A percentile compares a stretch with the other conserved stretches of the same genome.
phyloP scores from a whole-genome alignment of 371 early-diverging fungal species.

The Thermomucor indicae-seudaticae region DNA sequence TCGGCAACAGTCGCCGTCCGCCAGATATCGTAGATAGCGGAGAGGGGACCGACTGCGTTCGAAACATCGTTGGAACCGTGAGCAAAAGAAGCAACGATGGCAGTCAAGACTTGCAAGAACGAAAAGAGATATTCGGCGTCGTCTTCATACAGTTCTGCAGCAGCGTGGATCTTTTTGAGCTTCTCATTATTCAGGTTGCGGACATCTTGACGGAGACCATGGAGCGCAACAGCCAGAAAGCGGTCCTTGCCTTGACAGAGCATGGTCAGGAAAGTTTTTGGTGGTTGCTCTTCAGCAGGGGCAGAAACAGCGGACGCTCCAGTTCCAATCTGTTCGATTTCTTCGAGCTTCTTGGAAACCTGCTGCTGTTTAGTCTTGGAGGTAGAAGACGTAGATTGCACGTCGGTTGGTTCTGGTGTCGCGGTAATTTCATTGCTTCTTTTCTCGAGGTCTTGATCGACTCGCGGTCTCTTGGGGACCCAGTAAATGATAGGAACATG shows the following conservation, averaged over 20 bases:
- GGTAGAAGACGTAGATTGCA: background rate
- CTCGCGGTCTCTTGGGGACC: constrained; percentile 39
- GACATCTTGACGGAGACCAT: constrained; percentile 61
- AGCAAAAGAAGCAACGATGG: constrained; percentile 15
- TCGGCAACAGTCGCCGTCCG: constrained; percentile 28
- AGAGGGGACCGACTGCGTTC: constrained; percentile 82
- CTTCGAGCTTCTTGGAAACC: background rate
- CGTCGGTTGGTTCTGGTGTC: too few species aligned
- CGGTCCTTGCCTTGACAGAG: constrained; percentile 10
- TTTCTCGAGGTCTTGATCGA: constrained; percentile 6
- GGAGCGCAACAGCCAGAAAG: constrained; percentile 8
- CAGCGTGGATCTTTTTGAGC: constrained; percentile 51
- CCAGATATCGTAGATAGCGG: constrained; percentile 70
- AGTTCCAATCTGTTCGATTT: background rate
- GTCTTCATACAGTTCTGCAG: constrained; percentile 66
- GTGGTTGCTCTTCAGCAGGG: background rate
- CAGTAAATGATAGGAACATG: constrained; percentile 59
- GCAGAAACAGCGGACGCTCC: constrained; percentile 1
- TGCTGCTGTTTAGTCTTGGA: background rate
- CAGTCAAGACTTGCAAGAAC: constrained; percentile 74
- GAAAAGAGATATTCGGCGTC: constrained; percentile 83
- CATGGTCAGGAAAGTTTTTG: background rate
- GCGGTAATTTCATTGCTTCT: too few species aligned
- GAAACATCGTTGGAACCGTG: constrained; percentile 56
- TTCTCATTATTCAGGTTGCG: constrained; percentile 46